Base-by-base conservation (phyloP, 768 basidiomycete genomes). In the Hydnomerulius pinastri region DNA sequence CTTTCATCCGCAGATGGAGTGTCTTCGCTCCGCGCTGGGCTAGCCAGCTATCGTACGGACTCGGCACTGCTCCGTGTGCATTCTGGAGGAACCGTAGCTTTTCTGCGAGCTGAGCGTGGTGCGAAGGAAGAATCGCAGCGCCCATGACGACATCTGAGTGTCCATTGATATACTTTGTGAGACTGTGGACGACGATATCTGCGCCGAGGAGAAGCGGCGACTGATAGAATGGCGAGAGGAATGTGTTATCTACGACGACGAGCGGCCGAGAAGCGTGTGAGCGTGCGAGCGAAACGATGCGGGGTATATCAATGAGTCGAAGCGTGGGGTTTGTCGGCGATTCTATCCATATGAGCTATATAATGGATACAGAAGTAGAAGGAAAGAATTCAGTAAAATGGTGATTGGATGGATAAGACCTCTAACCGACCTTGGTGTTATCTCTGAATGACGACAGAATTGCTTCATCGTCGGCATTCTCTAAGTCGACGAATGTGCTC, bases 81-180 rank as follows among this genome's bases (percentile, higher is more conserved):
- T 95, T 95, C 59, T 97, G 95, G 1, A 97, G 77, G 79, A 94
- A 98, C 1, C 87, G 81, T 18, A 98, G 76, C 45, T 76, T 79
- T 6, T 79, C 64, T 1, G 71, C 65, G 46, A 90, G 70, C 0
- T 68, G 65, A 4, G 71, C 53, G 48, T 82, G 79, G 45, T 77
- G 75, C 0, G 77, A 59, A 7, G 89, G 84, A 6, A 94, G 77
- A 57, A 94, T 83, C 47, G 88, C 68, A 0, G 86, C 85, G 36
- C 95, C 95, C 81, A 94, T 90, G 60, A 97, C 77, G 64, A 96
- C 90, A 65, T 98, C 95, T 0, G 89, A 89, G 71, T 97, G 95
- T 0, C 96, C 96, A 64, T 92, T 91, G 63, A 96, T 76, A 73
- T 96, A 97, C 70, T 98, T 97, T 0, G 87, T 92, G 35, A 94